Percentiles rank a stretch among this genome's conserved stretches.
These are phyloP conservation scores for Teunomyces stri DNA, from an alignment of 805 yeast species.

Conservation along the genomic window DNA sequence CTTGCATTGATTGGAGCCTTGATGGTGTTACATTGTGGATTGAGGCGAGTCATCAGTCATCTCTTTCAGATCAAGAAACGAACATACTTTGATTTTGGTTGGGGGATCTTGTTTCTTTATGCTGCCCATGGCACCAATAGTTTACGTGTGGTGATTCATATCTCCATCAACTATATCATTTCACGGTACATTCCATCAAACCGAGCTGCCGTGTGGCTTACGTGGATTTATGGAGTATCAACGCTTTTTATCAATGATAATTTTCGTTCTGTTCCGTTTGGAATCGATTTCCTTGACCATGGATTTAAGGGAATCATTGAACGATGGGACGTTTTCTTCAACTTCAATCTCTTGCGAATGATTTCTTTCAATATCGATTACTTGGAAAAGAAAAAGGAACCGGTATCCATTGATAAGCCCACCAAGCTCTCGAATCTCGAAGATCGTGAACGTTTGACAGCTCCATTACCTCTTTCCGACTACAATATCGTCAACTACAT, in stretches of 20 bases:
- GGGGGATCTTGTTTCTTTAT: conserved; percentile 66
- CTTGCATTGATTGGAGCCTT: conserved; percentile 59
- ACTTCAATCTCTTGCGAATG: conserved; percentile 82
- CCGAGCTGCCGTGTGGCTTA: conserved; percentile 37
- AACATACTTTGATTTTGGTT: conserved; percentile 64
- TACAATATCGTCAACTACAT: conserved; percentile 66
- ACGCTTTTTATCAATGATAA: conserved; percentile 76
- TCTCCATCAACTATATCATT: conserved; percentile 51
- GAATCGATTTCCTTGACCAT: conserved; percentile 56
- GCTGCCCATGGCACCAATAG: conserved; percentile 81
- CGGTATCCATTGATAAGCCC: not conserved
- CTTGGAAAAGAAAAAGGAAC: conserved; percentile 35
- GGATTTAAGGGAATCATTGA: conserved; percentile 72
- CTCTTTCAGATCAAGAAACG: conserved; percentile 31
- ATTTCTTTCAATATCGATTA: conserved; percentile 82
- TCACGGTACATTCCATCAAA: conserved; percentile 37
- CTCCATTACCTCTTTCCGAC: conserved; percentile 57
- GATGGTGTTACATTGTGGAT: conserved; percentile 49
- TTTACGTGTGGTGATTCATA: conserved; percentile 58
- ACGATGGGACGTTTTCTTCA: conserved; percentile 96
- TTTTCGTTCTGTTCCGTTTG: conserved; percentile 53
- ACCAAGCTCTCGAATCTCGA: conserved; percentile 24
- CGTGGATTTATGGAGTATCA: conserved; percentile 82
- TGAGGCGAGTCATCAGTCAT: conserved; percentile 41
- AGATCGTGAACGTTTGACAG: conserved; percentile 64